These are phyloP conservation scores for Ophiostoma tasmaniense DNA, from an alignment of 2,329 filamentous ascomycete genomes.

Conservation along the genomic window DNA sequence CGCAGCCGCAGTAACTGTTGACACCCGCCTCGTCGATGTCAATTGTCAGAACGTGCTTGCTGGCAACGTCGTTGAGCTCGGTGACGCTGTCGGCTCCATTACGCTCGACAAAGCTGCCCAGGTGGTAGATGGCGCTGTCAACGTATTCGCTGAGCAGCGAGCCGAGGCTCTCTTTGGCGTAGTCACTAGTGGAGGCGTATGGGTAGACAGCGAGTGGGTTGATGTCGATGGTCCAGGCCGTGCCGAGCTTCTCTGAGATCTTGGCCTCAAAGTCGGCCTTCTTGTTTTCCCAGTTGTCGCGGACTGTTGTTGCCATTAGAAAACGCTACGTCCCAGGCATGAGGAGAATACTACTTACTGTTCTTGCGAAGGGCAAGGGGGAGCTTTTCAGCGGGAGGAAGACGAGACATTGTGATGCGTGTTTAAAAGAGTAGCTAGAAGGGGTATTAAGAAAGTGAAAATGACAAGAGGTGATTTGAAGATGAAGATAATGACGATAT, in stretches of 20 bases:
- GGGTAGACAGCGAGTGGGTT: slow-evolving; percentile 40
- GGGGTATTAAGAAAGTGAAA: not conserved
- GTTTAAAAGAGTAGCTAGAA: not conserved
- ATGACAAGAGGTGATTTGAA: not conserved
- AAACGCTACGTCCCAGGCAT: slow-evolving; percentile 16
- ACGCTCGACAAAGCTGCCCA: slow-evolving; percentile 11
- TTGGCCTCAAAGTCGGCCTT: slow-evolving; percentile 25
- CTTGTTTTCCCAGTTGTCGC: slow-evolving; percentile 44
- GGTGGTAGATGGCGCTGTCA: slow-evolving; percentile 12
- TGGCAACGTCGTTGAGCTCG: slow-evolving; percentile 39
- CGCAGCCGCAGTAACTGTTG: slow-evolving; percentile 37
- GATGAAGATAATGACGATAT: not conserved
- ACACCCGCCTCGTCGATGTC: slow-evolving; percentile 35
- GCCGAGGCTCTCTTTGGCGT: slow-evolving; percentile 36
- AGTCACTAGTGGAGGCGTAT: slow-evolving; percentile 35
- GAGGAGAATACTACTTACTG: slow-evolving; percentile 26
- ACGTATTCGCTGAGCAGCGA: slow-evolving; percentile 36
- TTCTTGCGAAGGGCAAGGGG: slow-evolving; percentile 45
- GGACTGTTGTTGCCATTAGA: slow-evolving; percentile 30
- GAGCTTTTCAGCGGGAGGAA: slow-evolving; percentile 42
- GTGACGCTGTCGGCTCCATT: slow-evolving; percentile 28
- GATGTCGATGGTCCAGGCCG: slow-evolving; percentile 42
- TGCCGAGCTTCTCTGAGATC: slow-evolving; percentile 32
- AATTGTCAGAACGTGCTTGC: slow-evolving; percentile 37
- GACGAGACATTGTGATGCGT: slow-evolving; percentile 21